Evolutionary conservation across 441 rosid genomes (phyloP).

Genomic region (Daphne laureola): DNA sequence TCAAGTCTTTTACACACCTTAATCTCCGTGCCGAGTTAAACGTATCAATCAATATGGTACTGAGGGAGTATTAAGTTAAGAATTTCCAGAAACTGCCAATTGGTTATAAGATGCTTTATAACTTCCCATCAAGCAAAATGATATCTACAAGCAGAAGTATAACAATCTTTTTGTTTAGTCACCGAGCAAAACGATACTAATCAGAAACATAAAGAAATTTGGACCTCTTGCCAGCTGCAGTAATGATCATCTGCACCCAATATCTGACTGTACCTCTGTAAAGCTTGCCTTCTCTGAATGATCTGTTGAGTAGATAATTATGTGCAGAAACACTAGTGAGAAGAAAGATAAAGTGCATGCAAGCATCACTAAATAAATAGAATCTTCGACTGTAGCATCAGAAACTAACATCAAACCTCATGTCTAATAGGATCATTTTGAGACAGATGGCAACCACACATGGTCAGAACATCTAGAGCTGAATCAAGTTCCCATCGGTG

Average conservation of each 20-base stretch:
- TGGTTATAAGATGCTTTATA: too few relatives aligned
- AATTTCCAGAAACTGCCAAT: too few relatives aligned
- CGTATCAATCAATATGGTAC: too few relatives aligned
- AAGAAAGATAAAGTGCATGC: slow-evolving; percentile 5
- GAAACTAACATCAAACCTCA: slow-evolving; percentile 45
- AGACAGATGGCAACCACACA: slow-evolving; percentile 94
- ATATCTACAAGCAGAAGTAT: slow-evolving; percentile 1
- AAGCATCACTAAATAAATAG: slow-evolving; percentile 4
- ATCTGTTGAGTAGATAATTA: slow-evolving; percentile 28
- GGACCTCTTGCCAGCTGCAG: slow-evolving; percentile 98
- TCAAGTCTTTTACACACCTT: too few relatives aligned
- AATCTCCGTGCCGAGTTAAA: too few relatives aligned
- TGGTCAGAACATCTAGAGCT: slow-evolving; percentile 91
- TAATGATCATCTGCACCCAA: slow-evolving; percentile 80
- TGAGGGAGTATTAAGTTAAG: too few relatives aligned
- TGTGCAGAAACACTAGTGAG: slow-evolving; percentile 9
- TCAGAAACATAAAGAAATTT: slow-evolving; percentile 21
- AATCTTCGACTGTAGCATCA: slow-evolving; percentile 8
- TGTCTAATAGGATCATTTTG: slow-evolving; percentile 51
- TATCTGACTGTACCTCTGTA: slow-evolving; percentile 90
- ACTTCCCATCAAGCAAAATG: slow-evolving; percentile 5
- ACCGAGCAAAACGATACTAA: slow-evolving; percentile 1
- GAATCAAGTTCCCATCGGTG: slow-evolving; percentile 90
- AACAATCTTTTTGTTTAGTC: slow-evolving; percentile 1
- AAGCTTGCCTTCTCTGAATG: slow-evolving; percentile 76